A percentile compares a stretch with the other conserved stretches of the same genome.
Evolutionary conservation across 2,329 filamentous ascomycete genomes (phyloP).

Genomic region (Microcera coccophila): DNA sequence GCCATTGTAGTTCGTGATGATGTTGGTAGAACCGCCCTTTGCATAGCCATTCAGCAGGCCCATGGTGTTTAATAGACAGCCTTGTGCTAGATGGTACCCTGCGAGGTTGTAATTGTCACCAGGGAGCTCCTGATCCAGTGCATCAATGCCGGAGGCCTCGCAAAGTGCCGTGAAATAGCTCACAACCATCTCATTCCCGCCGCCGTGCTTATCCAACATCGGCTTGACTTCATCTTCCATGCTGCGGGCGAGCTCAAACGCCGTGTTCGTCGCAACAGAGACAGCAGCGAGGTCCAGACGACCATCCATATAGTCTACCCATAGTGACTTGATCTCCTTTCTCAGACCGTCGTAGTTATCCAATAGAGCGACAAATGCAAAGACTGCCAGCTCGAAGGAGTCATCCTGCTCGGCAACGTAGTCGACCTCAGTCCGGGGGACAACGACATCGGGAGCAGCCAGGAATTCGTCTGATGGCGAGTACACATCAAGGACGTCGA

Average conservation of each 20-base stretch:
- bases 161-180: conserved; percentile 5
- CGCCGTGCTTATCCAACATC: conserved; percentile 4
- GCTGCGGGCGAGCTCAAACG: conserved; percentile 18
- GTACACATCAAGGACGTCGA: conserved; percentile 14
- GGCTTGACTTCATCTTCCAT: conserved; percentile 46
- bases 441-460: conserved; percentile 9
- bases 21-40: rapidly evolving
- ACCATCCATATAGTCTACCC: conserved; percentile 1
- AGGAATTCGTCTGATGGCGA: conserved; percentile 14
- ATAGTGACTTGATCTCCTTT: conserved; percentile 9
- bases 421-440: not conserved
- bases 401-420: conserved; percentile 13
- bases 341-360: conserved; percentile 8
- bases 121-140: not conserved
- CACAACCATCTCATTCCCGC: not conserved
- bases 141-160: conserved; percentile 2
- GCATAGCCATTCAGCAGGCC: conserved; percentile 3
- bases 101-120: conserved; percentile 8
- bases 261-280: conserved; percentile 16
- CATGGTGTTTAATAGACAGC: conserved; percentile 4
- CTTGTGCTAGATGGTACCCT: conserved; percentile 11
- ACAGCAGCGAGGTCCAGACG: conserved; percentile 17
- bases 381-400: conserved; percentile 6
- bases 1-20: conserved; percentile 14
- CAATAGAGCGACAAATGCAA: conserved; percentile 12